phyloP scores from a whole-genome alignment of 441 rosid genomes.

The Arabidopsis hybrid region DNA sequence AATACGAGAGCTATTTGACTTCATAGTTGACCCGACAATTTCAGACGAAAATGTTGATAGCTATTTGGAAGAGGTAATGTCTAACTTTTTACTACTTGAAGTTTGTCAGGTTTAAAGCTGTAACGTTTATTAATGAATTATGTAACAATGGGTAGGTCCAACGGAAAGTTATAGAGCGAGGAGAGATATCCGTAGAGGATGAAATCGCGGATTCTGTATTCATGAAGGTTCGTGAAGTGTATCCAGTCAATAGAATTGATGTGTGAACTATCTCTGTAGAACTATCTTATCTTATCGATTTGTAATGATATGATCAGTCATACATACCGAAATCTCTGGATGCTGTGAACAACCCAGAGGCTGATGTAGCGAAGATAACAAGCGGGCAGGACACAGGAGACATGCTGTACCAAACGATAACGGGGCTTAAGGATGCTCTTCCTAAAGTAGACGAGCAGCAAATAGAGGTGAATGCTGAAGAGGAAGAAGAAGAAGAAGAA shows the following conservation, averaged over 20 bases:
- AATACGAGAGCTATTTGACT: constrained; percentile 89
- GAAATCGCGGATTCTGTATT: constrained; percentile 93
- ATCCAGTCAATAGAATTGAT: neutral
- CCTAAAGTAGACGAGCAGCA: constrained; percentile 44
- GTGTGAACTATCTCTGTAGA: neutral
- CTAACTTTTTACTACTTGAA: neutral
- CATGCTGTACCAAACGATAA: constrained; percentile 75
- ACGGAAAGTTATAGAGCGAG: constrained; percentile 69
- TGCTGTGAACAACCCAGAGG: constrained; percentile 75
- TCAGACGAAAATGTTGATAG: constrained; percentile 75
- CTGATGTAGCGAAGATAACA: constrained; percentile 68
- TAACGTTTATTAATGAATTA: neutral
- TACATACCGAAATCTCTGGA: constrained; percentile 87
- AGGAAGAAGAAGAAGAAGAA: constrained; percentile 49
- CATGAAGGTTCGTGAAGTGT: constrained; percentile 59
- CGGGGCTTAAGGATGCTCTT: constrained; percentile 79
- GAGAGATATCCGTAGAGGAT: constrained; percentile 76
- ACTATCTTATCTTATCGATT: neutral
- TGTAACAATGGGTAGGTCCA: constrained; percentile 64
- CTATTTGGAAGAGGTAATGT: constrained; percentile 84
- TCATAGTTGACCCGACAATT: constrained; percentile 87
- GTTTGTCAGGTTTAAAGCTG: too few relatives aligned
- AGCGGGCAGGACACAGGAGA: constrained; percentile 79
- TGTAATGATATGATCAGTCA: constrained; percentile 49
- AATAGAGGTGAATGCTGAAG: constrained; percentile 35